These are phyloP conservation scores for Phaeosphaeria sp. DNA, from an alignment of 2,329 filamentous ascomycete species.

Conservation along the genomic window DNA sequence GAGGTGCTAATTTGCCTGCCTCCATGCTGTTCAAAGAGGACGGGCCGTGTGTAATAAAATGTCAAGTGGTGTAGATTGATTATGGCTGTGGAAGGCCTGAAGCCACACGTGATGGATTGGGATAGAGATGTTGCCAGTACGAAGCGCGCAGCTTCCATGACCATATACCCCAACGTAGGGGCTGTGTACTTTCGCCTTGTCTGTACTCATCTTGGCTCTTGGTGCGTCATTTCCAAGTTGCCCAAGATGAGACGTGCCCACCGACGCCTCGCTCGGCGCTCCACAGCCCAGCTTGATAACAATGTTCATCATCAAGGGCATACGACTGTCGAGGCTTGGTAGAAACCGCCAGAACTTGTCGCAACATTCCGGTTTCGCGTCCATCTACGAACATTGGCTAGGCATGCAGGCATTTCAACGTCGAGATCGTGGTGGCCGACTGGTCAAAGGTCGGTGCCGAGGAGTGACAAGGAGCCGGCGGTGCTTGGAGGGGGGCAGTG, in stretches of 20 bases:
- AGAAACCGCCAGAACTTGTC: constrained; percentile 5
- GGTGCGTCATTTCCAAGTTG: constrained; percentile 16
- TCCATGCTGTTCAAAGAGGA: constrained; percentile 22
- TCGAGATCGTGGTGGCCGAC: constrained; percentile 7
- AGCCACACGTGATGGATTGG: constrained; percentile 1
- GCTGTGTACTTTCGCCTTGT: constrained; percentile 21
- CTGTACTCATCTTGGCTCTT: constrained; percentile 16
- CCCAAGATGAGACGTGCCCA: constrained; percentile 11
- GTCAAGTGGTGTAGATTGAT: neutral
- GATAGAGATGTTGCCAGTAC: neutral
- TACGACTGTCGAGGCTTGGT: constrained; percentile 3
- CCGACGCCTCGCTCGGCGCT: constrained; percentile 15
- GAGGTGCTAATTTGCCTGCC: constrained; percentile 32
- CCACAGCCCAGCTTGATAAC: neutral
- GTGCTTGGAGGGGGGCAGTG: constrained; percentile 14
- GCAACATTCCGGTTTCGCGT: neutral
- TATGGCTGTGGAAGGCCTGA: neutral
- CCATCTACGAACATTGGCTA: constrained; percentile 1
- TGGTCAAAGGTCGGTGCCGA: constrained; percentile 1
- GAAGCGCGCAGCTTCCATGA: constrained; percentile 6
- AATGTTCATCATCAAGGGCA: neutral
- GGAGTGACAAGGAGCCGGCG: constrained; percentile 10
- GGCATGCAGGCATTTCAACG: neutral
- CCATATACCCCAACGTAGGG: constrained; percentile 19
- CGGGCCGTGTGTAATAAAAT: neutral